Conservation (phyloP, 2,329 filamentous ascomycete genomes). For the Fulvia fulva region DNA sequence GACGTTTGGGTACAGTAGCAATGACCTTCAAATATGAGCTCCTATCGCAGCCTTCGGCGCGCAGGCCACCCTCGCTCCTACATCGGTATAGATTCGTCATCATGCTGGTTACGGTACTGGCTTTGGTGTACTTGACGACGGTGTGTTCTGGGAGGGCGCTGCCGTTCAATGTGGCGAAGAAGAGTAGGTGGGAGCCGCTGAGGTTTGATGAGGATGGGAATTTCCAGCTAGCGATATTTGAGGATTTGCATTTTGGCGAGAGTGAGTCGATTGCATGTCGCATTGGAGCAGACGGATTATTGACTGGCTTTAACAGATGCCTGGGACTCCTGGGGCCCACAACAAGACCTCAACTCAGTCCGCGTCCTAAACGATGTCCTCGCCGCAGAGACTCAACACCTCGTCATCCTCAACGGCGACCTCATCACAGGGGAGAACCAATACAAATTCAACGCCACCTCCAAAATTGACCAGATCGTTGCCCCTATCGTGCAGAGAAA, state of each 20-base stretch:
- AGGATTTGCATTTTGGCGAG: conserved; percentile 69
- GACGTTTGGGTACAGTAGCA: neutral
- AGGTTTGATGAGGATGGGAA: conserved; percentile 33
- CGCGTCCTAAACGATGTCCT: conserved; percentile 57
- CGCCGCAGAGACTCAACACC: conserved; percentile 52
- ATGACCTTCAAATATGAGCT: neutral
- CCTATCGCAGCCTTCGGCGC: neutral
- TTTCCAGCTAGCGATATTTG: conserved; percentile 57
- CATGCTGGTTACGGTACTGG: neutral
- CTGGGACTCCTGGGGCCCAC: conserved; percentile 41
- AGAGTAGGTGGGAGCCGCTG: conserved; percentile 11
- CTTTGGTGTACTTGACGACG: neutral
- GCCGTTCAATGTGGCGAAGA: neutral
- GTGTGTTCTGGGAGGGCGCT: neutral
- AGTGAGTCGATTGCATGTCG: conserved; percentile 13
- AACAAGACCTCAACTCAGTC: conserved; percentile 55
- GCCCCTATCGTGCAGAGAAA: conserved; percentile 52
- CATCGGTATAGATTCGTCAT: neutral
- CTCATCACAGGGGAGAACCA: conserved; percentile 66
- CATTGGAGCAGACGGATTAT: neutral
- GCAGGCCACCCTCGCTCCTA: neutral
- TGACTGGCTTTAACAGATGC: conserved; percentile 17
- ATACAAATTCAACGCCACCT: conserved; percentile 52
- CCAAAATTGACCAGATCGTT: conserved; percentile 58
- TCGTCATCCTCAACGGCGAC: conserved; percentile 66